Evolutionary conservation across 2,329 filamentous ascomycete genomes (phyloP), one percentile per base, ranked within the genome.

Genomic region (Metarhizium sp.): DNA sequence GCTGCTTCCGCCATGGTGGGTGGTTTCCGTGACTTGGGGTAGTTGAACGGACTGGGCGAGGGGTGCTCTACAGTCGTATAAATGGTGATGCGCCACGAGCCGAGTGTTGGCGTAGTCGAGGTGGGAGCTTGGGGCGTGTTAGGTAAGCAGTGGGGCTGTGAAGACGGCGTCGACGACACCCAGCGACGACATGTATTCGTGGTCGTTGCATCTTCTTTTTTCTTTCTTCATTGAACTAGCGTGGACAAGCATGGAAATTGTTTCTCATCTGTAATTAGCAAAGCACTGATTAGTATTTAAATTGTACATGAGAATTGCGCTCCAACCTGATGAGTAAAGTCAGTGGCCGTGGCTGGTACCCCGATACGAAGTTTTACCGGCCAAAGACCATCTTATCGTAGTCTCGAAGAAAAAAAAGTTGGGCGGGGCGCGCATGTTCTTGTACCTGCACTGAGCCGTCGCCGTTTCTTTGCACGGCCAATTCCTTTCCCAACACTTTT

Each of bases 1-100:
- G 84, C 76, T 58, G 92, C 73, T 79, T 96, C 92, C n/a, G 87
- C 79, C 87, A 92, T 92, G 61, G 58, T 68, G 66, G 47, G 25
- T 25, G 25, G 25, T 25, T 25, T 25, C 25, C 4, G 25, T 25
- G 25, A 25, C 25, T 25, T 25, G 25, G 25, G 25, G 25, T 25
- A 4, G 25, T 25, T 25, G 25, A 25, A 25, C 25, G 25, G 1
- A 25, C 25, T 25, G 25, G 25, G 25, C 25, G 25, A 25, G 25
- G 25, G 25, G 25, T 25, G 25, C 25, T 25, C 25, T 25, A 25
- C 3, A 25, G 25, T 25, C 10, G 40, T 14, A 8, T 13, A 16
- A 42, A 42, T 42, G 40, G 40, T 16, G n/a, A 14, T 16, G 40
- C 25, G 25, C 25, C 25, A 25, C 25, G 25, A 25, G 25, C 25